Evolutionary conservation across 805 yeast genomes (phyloP), one percentile per base, ranked within the genome.

Genomic region (Helenozyma baotianmanensis): DNA sequence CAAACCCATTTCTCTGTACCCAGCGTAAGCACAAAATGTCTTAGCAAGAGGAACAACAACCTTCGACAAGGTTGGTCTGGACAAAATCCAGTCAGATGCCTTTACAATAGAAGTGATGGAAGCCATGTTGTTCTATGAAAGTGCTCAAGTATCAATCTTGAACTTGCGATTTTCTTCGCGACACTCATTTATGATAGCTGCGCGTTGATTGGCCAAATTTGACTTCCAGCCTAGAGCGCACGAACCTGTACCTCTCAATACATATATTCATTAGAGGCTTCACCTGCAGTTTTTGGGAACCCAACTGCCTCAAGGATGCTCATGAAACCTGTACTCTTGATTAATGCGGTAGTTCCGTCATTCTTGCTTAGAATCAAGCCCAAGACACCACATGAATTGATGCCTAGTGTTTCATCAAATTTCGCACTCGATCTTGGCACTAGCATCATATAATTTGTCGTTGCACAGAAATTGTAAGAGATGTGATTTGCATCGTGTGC

Each of bases 1-100:
- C 53, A 92, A 76, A 35, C 98, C 98, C 70, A 92, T 64, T 63
- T 88, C 78, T 74, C 97, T 84, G 84, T 92, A 92, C 39, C 97
- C 97, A 36, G 95, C 73, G 46, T 74, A 72, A 47, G 79, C 69
- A 48, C 75, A 68, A 66, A 82, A 89, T 49, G 76, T 68, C 55
- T 80, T 76, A 29, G 97, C 83, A 24, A 81, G 72, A 45, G 98
- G 97, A 21, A 81, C 74, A 45, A 84, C 70, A 47, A 89, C 60
- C 58, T 80, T 78, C 47, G 83, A 75, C 55, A 92, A 76, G 30
- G 77, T 56, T 34, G 97, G 95, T 47, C 87, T 76, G 50, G 80
- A 80, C 58, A 83, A 74, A 54, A 90, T 80, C 71, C 68, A 81
- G 60, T 86, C 90, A 49, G 87, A 81, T 29, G 76, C 63, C 62